Conservation (phyloP, 345 rosid genomes). For the Mallotus nudiflorus region DNA sequence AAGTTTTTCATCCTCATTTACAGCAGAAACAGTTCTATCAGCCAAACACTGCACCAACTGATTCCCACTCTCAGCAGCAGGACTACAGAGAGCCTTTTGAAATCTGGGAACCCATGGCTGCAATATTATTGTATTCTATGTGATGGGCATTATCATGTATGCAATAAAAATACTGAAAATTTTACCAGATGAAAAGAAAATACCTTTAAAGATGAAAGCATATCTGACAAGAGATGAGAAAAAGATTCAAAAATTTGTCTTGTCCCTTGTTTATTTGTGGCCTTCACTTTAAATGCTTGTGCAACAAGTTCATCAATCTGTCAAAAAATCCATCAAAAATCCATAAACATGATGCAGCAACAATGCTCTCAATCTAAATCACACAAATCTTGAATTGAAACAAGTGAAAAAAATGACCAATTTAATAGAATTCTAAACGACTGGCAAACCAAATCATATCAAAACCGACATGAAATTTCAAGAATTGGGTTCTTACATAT, state of each 20-base stretch:
- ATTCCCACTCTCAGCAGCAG: slow-evolving; percentile 21
- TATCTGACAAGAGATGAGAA: slow-evolving; percentile 48
- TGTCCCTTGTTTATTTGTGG: slow-evolving; percentile 43
- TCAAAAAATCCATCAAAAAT: too few relatives aligned
- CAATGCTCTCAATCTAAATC: too few relatives aligned
- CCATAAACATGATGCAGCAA: not conserved
- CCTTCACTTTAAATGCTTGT: slow-evolving; percentile 52
- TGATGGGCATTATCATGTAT: not conserved
- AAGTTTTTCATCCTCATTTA: slow-evolving; percentile 34
- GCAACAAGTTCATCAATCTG: slow-evolving; percentile 89
- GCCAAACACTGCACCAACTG: slow-evolving; percentile 29
- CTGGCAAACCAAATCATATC: too few relatives aligned
- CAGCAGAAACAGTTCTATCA: slow-evolving; percentile 24
- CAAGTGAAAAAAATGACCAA: too few relatives aligned
- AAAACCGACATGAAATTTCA: too few relatives aligned
- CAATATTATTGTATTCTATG: slow-evolving; percentile 22
- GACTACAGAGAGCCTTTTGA: slow-evolving; percentile 37
- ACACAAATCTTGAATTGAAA: too few relatives aligned
- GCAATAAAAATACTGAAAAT: slow-evolving; percentile 6
- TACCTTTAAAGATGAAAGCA: slow-evolving; percentile 73
- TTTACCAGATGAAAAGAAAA: not conserved
- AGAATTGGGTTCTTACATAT: too few relatives aligned
- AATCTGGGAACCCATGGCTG: slow-evolving; percentile 91
- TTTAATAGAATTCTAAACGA: too few relatives aligned
- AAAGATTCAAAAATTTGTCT: slow-evolving; percentile 67